These are phyloP conservation scores for Suhomyces anneliseae DNA, from an alignment of 1,139 yeast genomes.

Conservation along the genomic window DNA sequence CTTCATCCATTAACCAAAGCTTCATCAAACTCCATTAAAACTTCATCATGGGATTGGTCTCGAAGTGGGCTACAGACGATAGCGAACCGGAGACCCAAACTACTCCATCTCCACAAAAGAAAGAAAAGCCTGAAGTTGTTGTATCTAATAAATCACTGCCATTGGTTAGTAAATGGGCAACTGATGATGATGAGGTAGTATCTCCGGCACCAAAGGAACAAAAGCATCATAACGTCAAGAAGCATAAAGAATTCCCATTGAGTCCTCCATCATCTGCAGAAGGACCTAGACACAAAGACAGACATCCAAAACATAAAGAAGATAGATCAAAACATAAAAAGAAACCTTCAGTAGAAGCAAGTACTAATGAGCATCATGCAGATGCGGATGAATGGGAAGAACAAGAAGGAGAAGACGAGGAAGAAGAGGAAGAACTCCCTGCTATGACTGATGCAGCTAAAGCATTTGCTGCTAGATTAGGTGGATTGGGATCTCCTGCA, in stretches of 20 bases:
- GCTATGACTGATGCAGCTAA: conserved; percentile 30
- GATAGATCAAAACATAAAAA: conserved; percentile 1
- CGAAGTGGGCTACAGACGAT: conserved; percentile 41
- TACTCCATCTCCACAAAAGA: conserved; percentile 1
- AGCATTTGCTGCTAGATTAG: conserved; percentile 27
- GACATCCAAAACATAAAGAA: neutral
- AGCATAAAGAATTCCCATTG: neutral
- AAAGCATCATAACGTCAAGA: neutral
- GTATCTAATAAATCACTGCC: conserved; percentile 14
- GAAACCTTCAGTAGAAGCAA: neutral
- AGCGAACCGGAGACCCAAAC: conserved; percentile 20
- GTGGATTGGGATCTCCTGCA: conserved; percentile 19
- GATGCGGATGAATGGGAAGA: neutral
- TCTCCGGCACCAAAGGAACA: neutral
- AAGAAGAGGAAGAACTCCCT: conserved; percentile 17
- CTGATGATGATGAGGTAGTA: conserved; percentile 10
- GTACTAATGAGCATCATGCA: neutral
- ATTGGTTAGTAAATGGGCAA: conserved; percentile 35
- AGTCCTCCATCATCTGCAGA: conserved; percentile 5
- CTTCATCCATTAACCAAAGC: neutral
- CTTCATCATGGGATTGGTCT: conserved; percentile 31
- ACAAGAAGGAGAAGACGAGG: conserved; percentile 4
- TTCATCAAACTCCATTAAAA: neutral
- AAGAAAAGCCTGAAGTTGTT: conserved; percentile 12
- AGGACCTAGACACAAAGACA: neutral